A percentile compares a stretch with the other conserved stretches of the same genome.
phyloP scores from a whole-genome alignment of 768 basidiomycete species.

The Sarcomyxa edulis region DNA sequence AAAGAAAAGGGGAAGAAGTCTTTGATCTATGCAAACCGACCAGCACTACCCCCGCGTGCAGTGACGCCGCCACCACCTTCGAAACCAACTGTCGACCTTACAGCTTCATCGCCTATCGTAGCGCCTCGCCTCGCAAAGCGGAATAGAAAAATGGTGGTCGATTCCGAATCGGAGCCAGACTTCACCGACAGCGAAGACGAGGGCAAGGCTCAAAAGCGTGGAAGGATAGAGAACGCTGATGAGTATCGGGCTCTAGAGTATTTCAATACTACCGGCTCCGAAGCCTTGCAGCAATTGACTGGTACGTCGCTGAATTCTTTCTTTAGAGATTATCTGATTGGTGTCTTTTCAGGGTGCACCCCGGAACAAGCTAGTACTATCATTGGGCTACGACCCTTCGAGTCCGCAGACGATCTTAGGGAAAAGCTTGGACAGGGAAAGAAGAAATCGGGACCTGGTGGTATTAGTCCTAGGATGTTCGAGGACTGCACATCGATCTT shows the following conservation, averaged over 20 bases:
- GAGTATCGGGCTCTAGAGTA: slow-evolving; percentile 57
- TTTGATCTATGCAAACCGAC: slow-evolving; percentile 73
- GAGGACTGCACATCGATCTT: slow-evolving; percentile 87
- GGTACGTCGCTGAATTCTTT: slow-evolving; percentile 36
- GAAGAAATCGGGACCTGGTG: slow-evolving; percentile 77
- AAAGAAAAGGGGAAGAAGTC: slow-evolving; percentile 79
- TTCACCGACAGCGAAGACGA: slow-evolving; percentile 45
- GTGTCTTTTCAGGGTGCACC: slow-evolving; percentile 59
- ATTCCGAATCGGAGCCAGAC: slow-evolving; percentile 62
- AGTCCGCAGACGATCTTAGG: slow-evolving; percentile 68
- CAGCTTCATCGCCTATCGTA: slow-evolving; percentile 27
- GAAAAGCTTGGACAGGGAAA: slow-evolving; percentile 77
- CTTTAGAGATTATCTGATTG: slow-evolving; percentile 6
- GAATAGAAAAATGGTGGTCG: slow-evolving; percentile 53
- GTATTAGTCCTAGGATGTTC: slow-evolving; percentile 86
- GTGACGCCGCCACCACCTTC: slow-evolving; percentile 32
- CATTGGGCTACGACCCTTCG: slow-evolving; percentile 74
- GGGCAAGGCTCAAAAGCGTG: slow-evolving; percentile 16
- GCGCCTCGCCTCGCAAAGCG: slow-evolving; percentile 44
- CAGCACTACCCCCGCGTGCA: slow-evolving; percentile 27
- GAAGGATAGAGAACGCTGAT: slow-evolving; percentile 33
- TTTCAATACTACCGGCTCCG: slow-evolving; percentile 57
- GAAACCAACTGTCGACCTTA: slow-evolving; percentile 33
- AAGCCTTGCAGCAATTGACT: slow-evolving; percentile 69
- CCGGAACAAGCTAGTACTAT: slow-evolving; percentile 77